Base-by-base conservation (phyloP, 2,329 filamentous ascomycete species). In the Penicillium sp. region DNA sequence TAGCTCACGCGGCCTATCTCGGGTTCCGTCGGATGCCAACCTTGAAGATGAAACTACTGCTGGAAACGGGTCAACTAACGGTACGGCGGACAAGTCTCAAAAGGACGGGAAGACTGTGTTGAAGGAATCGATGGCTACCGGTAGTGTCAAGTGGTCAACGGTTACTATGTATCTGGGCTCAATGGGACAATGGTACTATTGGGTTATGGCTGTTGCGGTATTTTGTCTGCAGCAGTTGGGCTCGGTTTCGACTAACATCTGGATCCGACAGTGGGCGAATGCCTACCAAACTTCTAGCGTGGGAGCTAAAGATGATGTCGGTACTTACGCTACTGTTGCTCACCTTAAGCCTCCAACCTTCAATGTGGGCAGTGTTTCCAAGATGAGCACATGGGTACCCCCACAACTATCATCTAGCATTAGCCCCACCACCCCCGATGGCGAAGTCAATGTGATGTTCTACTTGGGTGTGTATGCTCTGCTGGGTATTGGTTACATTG, bases 181-280 rank as follows among this genome's bases (percentile, higher is more conserved):
- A 60, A 99, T 99, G 94, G 94, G 94, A n/a, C 82, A 88, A 4
- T 96, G 92, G 90, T 92, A 90, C 82, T 99, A 96, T 77, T 99
- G 94, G 94, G 73, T 88, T 46, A 77, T 89, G 33, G 89, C 92
- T 20, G 75, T 86, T 14, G 63, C 86, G 4, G 87, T 92, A 35
- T 97, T 99, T 68, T 81, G 82, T 26, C 77, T 88, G 43, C 92
- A 97, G 70, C 94, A 99, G 71, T 72, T 96, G 31, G 89, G 89
- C 4, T 89, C 89, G 23, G 88, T 97, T 2, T 90, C 89, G 0
- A 95, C 92, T 33, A 97, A 94, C 67, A 76, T 97, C 49, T 99
- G 94, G 94, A 96, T 99, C 66, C 85, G 90, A 64, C 81, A 93
- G 71, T 99, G 94, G 94, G 89, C 93, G 15, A 96, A 97, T 70